Conservation (phyloP, 768 basidiomycete species). For the Xerocomellus chrysenteron region DNA sequence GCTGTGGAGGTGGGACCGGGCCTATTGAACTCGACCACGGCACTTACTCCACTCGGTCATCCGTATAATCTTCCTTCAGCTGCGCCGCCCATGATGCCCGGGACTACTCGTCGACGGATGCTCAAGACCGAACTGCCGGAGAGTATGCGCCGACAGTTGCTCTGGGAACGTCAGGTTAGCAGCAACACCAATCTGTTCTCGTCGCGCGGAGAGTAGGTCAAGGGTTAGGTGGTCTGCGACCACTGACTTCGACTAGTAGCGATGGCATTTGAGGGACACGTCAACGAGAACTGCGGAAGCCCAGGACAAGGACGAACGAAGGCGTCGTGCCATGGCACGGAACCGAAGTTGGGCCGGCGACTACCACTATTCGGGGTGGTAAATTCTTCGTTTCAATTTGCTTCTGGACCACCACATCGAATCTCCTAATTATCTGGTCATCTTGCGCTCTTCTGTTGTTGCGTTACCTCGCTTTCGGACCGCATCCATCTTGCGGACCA, state of each 20-base stretch:
- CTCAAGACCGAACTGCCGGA: constrained; percentile 83
- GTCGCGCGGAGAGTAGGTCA: constrained; percentile 30
- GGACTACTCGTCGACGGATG: constrained; percentile 84
- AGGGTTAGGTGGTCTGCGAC: constrained; percentile 34
- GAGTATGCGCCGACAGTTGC: constrained; percentile 72
- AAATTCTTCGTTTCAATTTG: constrained; percentile 5
- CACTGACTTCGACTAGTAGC: constrained; percentile 33
- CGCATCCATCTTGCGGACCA: constrained; percentile 17
- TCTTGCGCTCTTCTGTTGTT: constrained; percentile 20
- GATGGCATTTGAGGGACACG: constrained; percentile 13
- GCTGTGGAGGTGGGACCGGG: constrained; percentile 18
- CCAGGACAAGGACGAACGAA: constrained; percentile 43
- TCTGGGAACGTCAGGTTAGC: constrained; percentile 78
- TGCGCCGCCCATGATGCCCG: constrained; percentile 71
- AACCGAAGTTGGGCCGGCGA: constrained; percentile 71
- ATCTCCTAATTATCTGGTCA: constrained; percentile 24
- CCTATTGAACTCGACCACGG: constrained; percentile 32
- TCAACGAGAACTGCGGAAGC: constrained; percentile 19
- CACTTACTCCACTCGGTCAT: constrained; percentile 59
- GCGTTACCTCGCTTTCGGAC: constrained; percentile 18
- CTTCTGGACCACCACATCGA: constrained; percentile 14
- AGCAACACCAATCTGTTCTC: constrained; percentile 45
- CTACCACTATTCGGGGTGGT: constrained; percentile 69
- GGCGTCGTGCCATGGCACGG: constrained; percentile 48
- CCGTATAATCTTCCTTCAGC: constrained; percentile 75